These are phyloP conservation scores for Gentiana macrophylla DNA, from an alignment of 257 asterid genomes.

Conservation along the genomic window DNA sequence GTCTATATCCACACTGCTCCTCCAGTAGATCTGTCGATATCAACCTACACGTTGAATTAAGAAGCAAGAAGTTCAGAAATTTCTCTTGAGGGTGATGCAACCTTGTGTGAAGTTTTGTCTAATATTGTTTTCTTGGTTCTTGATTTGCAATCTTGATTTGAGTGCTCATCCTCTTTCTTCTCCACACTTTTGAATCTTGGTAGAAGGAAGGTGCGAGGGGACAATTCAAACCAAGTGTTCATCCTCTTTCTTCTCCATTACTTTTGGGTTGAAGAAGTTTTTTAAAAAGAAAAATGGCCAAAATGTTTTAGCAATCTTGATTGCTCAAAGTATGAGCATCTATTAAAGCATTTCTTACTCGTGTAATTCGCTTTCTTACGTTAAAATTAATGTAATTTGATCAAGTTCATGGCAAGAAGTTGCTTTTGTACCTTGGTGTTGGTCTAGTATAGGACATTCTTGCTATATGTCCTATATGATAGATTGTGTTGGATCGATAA, in stretches of 20 bases:
- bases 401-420: too few relatives aligned
- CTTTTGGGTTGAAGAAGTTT: too few relatives aligned
- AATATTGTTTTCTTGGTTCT: slow-evolving; percentile 21
- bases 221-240: slow-evolving; percentile 51
- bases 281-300: too few relatives aligned
- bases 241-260: slow-evolving; percentile 16
- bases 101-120: slow-evolving; percentile 11
- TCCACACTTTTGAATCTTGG: slow-evolving; percentile 44
- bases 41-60: slow-evolving; percentile 62
- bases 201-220: slow-evolving; percentile 78
- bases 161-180: slow-evolving; percentile 11
- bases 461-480: too few relatives aligned
- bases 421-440: too few relatives aligned
- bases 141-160: slow-evolving; percentile 40
- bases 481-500: too few relatives aligned
- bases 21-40: slow-evolving; percentile 65
- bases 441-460: too few relatives aligned
- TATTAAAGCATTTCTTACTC: too few relatives aligned
- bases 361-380: too few relatives aligned
- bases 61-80: slow-evolving; percentile 16
- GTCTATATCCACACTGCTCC: slow-evolving; percentile 84
- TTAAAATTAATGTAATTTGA: too few relatives aligned
- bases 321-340: too few relatives aligned
- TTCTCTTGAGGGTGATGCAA: slow-evolving; percentile 57
- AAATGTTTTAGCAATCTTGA: too few relatives aligned